Conservation (phyloP, 1,139 yeast genomes). For the Sugiyamaella neomexicana region DNA sequence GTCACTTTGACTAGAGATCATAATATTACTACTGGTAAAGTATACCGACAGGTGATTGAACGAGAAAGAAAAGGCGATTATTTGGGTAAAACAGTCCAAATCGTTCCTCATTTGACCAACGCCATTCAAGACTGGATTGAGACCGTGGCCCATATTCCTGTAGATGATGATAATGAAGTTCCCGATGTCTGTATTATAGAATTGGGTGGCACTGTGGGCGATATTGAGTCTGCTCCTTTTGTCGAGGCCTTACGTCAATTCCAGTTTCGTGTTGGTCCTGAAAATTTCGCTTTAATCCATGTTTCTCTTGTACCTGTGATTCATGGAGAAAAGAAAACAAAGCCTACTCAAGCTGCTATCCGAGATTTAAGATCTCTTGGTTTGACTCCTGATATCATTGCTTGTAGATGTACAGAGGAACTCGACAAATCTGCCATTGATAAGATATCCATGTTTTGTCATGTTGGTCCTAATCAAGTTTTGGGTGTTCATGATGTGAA, state of each 20-base stretch:
- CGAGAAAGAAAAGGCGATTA: constrained; percentile 96
- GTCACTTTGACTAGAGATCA: constrained; percentile 91
- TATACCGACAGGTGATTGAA: constrained; percentile 90
- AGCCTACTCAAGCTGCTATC: constrained; percentile 99
- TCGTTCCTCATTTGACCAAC: constrained; percentile 95
- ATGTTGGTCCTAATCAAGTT: constrained; percentile 96
- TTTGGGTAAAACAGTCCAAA: constrained; percentile 98
- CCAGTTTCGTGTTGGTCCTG: constrained; percentile 93
- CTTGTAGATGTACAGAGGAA: constrained; percentile 90
- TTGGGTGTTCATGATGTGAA: constrained; percentile 96
- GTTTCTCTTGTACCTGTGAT: constrained; percentile 97
- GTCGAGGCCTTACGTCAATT: constrained; percentile 98
- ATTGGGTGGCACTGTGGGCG: constrained; percentile 99
- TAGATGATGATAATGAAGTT: constrained; percentile 83
- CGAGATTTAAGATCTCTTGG: constrained; percentile 95
- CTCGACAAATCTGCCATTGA: constrained; percentile 82
- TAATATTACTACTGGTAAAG: constrained; percentile 97
- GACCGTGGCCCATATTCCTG: constrained; percentile 86
- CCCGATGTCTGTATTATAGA: constrained; percentile 94
- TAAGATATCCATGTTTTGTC: constrained; percentile 98
- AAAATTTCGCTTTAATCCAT: constrained; percentile 92
- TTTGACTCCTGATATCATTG: constrained; percentile 93
- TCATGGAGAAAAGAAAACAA: constrained; percentile 97
- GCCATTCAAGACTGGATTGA: constrained; percentile 99
- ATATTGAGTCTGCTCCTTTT: constrained; percentile 97